A percentile compares a stretch with the other conserved stretches of the same genome.
Conservation (phyloP, 2,329 filamentous ascomycete genomes). For the Hymenoscyphus salicellus region DNA sequence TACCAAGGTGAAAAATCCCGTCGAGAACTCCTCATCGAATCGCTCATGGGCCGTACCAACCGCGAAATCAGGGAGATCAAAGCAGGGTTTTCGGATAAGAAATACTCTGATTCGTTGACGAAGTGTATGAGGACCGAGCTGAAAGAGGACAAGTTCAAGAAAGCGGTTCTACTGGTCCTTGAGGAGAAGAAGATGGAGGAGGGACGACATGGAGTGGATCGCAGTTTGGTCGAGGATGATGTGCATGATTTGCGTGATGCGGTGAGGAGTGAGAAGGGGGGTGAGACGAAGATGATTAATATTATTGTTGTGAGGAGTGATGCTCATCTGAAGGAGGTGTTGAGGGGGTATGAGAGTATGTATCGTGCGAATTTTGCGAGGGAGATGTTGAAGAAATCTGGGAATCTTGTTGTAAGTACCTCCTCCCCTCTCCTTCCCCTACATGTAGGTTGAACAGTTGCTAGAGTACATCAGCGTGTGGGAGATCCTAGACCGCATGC, state of each 20-base stretch:
- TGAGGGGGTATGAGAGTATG: conserved; percentile 70
- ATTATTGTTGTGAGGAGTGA: conserved; percentile 82
- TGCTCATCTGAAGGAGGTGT: conserved; percentile 73
- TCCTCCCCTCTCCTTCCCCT: conserved; percentile 7
- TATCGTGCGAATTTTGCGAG: conserved; percentile 81
- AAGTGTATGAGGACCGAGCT: conserved; percentile 90
- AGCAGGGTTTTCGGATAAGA: conserved; percentile 83
- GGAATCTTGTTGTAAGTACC: conserved; percentile 83
- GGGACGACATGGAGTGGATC: conserved; percentile 26
- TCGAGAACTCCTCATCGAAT: conserved; percentile 87
- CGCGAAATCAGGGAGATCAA: conserved; percentile 86
- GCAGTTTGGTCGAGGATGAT: conserved; percentile 64
- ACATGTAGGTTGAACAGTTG: no score
- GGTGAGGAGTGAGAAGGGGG: conserved; percentile 72
- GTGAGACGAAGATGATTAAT: conserved; percentile 82
- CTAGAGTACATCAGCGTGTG: no score
- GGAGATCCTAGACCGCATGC: conserved; percentile 90
- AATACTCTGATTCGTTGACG: conserved; percentile 76
- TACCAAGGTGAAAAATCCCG: conserved; percentile 85
- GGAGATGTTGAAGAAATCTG: conserved; percentile 82
- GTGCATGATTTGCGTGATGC: conserved; percentile 66
- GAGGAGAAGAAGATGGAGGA: conserved; percentile 85
- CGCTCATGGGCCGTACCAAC: conserved; percentile 85
- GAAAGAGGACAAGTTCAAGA: conserved; percentile 94
- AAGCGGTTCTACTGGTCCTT: conserved; percentile 77